phyloP scores from a whole-genome alignment of 2,329 filamentous ascomycete genomes.

The Trichoderma endophyticum region DNA sequence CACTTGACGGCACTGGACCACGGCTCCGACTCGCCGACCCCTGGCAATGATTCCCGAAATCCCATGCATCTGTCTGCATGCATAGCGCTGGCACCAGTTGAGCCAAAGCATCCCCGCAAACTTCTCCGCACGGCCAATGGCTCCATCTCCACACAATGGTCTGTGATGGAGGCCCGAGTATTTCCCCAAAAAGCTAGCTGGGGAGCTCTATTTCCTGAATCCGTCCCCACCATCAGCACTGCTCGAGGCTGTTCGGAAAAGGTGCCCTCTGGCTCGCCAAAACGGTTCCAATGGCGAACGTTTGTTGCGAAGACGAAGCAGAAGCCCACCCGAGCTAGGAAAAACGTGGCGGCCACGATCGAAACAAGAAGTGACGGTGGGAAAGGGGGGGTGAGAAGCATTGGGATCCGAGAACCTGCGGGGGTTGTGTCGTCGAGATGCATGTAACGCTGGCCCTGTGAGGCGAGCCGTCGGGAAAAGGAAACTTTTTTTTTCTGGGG shows the following conservation, averaged over 20 bases:
- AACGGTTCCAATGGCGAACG: neutral
- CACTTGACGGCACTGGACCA: neutral
- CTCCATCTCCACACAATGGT: neutral
- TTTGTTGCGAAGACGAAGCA: neutral
- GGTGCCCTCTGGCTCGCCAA: neutral
- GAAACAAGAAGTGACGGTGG: neutral
- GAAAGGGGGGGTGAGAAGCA: neutral
- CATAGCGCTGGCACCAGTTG: neutral
- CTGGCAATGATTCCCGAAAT: neutral
- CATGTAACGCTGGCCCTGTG: neutral
- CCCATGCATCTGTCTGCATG: neutral
- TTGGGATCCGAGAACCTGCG: neutral
- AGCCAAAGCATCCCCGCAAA: neutral
- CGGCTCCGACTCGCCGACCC: neutral
- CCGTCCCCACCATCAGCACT: conserved; percentile 39
- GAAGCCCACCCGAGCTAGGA: neutral
- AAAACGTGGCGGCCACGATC: conserved; percentile 12
- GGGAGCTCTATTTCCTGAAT: conserved; percentile 22
- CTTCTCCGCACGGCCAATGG: neutral
- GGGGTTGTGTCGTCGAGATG: conserved; percentile 1
- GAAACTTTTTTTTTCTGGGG: neutral
- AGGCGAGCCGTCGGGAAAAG: conserved; percentile 12
- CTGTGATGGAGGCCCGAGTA: neutral
- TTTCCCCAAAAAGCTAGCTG: conserved; percentile 13
- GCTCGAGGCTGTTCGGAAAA: conserved; percentile 18